These are phyloP conservation scores for Withania somnifera DNA, from an alignment of 305 asterid species.

Conservation along the genomic window DNA sequence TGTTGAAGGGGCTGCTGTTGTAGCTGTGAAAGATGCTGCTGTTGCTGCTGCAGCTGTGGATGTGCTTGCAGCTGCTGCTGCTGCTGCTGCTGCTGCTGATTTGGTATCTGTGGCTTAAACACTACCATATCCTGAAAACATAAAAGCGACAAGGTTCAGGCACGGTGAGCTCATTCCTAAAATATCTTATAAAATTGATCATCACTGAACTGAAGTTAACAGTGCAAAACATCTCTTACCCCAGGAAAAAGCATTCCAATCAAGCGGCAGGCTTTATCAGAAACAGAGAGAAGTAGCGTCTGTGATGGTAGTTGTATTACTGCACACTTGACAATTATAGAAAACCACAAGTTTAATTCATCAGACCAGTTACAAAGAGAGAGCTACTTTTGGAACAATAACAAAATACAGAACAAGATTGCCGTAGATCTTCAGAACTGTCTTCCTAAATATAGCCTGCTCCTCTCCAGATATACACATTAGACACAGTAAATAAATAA, in stretches of 20 bases:
- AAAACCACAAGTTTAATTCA: neutral
- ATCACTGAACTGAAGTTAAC: neutral
- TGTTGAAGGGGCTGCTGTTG: slow-evolving; percentile 18
- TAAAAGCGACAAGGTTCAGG: neutral
- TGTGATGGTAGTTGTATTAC: slow-evolving; percentile 95
- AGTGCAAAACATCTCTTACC: slow-evolving; percentile 29
- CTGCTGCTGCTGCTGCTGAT: slow-evolving; percentile 44
- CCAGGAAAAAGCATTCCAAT: slow-evolving; percentile 99
- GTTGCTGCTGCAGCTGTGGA: slow-evolving; percentile 7
- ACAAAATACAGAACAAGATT: neutral
- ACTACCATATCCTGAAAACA: slow-evolving; percentile 65
- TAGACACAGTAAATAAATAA: neutral
- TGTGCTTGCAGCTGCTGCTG: slow-evolving; percentile 9
- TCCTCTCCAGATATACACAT: neutral
- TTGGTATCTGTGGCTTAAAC: slow-evolving; percentile 68
- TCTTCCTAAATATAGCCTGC: neutral
- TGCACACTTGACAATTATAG: slow-evolving; percentile 51
- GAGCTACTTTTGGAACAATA: neutral
- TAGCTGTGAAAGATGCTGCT: slow-evolving; percentile 8
- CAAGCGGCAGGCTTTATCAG: slow-evolving; percentile 87
- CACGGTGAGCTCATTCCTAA: neutral
- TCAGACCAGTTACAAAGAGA: neutral
- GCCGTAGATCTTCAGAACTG: neutral
- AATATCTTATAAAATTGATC: neutral
- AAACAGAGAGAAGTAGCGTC: slow-evolving; percentile 84